These are phyloP conservation scores for Aureobasidium lini DNA, from an alignment of 2,329 filamentous ascomycete genomes.

Conservation along the genomic window DNA sequence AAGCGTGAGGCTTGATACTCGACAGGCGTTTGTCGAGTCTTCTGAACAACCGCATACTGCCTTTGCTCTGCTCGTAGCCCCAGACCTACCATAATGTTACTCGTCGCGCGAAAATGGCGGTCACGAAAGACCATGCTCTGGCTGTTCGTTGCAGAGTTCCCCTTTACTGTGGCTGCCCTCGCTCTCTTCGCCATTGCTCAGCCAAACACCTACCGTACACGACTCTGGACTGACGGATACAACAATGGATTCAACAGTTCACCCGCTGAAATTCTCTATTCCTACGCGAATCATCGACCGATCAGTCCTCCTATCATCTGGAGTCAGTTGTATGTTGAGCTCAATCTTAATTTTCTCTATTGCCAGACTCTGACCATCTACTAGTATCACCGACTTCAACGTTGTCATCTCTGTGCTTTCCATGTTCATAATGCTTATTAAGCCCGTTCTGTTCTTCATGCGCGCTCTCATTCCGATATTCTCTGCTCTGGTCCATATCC, in stretches of 20 bases:
- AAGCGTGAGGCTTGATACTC: background rate
- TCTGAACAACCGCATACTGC: background rate
- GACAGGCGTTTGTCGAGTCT: background rate
- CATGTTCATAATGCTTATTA: conserved; percentile 67
- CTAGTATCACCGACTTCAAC: conserved; percentile 66
- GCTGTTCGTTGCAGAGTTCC: conserved; percentile 60
- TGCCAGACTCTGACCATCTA: background rate
- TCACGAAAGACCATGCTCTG: conserved; percentile 44
- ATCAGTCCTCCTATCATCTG: conserved; percentile 61
- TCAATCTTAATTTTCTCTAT: background rate
- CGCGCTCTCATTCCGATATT: conserved; percentile 61
- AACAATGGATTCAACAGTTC: conserved; percentile 68
- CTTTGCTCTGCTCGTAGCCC: background rate
- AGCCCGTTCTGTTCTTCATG: conserved; percentile 63
- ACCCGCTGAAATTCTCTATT: conserved; percentile 61
- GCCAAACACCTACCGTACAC: conserved; percentile 63
- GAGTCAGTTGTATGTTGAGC: conserved; percentile 57
- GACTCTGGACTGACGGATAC: conserved; percentile 65
- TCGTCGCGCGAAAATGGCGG: conserved; percentile 47
- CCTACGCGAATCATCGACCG: conserved; percentile 62
- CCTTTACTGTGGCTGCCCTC: conserved; percentile 56
- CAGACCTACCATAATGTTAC: conserved; percentile 4
- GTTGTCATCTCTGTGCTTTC: conserved; percentile 68
- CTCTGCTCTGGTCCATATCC: conserved; percentile 50
- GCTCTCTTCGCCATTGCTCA: conserved; percentile 66